Conservation (phyloP, 202 grass and related monocot species). For the Panicum hallii region DNA sequence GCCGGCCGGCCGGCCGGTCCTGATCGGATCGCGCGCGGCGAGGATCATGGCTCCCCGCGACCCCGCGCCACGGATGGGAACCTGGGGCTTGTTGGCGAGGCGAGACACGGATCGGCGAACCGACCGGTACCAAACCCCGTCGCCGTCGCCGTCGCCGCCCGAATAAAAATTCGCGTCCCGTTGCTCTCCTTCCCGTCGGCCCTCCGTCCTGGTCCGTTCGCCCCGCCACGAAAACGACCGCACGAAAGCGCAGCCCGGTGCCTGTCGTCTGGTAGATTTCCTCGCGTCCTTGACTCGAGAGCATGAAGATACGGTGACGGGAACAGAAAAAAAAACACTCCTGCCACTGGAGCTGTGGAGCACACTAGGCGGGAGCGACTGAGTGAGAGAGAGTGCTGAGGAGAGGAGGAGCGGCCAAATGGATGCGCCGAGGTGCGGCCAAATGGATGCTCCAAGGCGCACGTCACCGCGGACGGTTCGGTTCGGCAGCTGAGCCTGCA, state of each 20-base stretch:
- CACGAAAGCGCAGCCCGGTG: not conserved
- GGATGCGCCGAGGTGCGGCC: not conserved
- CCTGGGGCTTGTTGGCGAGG: not conserved
- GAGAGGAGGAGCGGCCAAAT: not conserved
- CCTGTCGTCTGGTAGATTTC: not conserved
- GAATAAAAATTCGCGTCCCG: not conserved
- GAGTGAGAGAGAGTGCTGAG: not conserved
- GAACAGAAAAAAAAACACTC: not conserved
- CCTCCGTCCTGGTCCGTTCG: not conserved
- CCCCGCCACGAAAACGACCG: conserved; percentile 37
- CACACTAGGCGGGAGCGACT: too few species aligned
- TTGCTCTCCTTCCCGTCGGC: too few species aligned
- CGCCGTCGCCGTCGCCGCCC: conserved; percentile 16
- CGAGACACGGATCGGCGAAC: conserved; percentile 36
- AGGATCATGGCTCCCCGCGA: too few species aligned
- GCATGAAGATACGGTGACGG: not conserved
- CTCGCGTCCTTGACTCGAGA: not conserved
- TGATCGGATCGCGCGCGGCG: too few species aligned
- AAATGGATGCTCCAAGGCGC: conserved; percentile 26
- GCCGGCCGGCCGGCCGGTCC: too few species aligned
- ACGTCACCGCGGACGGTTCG: conserved; percentile 9
- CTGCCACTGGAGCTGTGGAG: not conserved
- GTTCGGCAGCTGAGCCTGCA: not conserved
- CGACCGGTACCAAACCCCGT: conserved; percentile 22
- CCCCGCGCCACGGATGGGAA: not conserved